phyloP scores from a whole-genome alignment of 108 stramenopile genomes.

The Nannochloropsis gaditana region DNA sequence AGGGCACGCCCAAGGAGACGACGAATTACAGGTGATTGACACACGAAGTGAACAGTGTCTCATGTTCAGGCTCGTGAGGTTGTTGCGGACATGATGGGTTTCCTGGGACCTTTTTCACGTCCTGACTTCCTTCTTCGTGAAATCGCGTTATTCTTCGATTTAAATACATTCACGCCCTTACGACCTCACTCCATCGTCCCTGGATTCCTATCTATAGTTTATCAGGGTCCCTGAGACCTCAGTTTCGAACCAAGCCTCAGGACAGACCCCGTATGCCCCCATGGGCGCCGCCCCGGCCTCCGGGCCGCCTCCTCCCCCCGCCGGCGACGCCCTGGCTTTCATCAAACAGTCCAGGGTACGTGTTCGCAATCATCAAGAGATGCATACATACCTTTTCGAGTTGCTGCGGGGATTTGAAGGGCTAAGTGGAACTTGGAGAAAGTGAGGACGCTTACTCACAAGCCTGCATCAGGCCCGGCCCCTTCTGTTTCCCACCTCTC shows the following conservation, averaged over 20 bases:
- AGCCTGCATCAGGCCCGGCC: too few relatives aligned
- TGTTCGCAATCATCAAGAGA: not conserved
- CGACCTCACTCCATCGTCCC: not conserved
- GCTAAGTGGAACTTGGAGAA: too few relatives aligned
- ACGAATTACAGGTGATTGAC: not conserved
- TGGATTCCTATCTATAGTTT: not conserved
- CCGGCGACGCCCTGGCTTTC: not conserved
- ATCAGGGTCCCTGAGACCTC: not conserved
- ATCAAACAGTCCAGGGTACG: not conserved
- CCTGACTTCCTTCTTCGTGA: not conserved
- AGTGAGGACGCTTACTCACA: too few relatives aligned
- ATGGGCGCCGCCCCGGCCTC: not conserved
- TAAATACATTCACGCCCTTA: not conserved
- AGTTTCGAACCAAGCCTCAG: not conserved
- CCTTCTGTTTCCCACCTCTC: too few relatives aligned
- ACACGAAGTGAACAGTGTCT: too few relatives aligned
- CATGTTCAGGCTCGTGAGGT: too few relatives aligned
- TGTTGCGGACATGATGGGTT: too few relatives aligned
- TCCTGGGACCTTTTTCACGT: not conserved
- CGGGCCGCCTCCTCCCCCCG: not conserved
- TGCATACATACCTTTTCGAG: too few relatives aligned
- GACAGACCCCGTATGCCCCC: not conserved
- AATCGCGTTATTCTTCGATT: not conserved
- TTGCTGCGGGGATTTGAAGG: too few relatives aligned
- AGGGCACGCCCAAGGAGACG: conserved; percentile 10